Evolutionary conservation across 139 green algal genomes (phyloP).

Genomic region (Chlamydomonas asymmetrica): DNA sequence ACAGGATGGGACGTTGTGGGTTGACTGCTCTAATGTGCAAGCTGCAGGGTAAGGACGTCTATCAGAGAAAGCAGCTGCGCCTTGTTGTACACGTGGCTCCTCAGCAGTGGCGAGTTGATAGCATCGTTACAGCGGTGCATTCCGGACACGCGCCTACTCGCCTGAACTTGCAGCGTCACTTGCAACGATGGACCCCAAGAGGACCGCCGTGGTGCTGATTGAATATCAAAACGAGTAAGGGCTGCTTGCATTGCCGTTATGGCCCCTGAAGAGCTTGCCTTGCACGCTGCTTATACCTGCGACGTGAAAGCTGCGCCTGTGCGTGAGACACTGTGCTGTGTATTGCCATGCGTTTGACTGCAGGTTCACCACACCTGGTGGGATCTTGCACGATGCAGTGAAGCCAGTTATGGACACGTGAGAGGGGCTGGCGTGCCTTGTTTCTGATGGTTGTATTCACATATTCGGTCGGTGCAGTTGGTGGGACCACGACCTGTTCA

Average conservation of each 20-base stretch:
- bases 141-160: no score
- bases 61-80: no score
- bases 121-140: no score
- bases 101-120: no score
- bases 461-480: not conserved
- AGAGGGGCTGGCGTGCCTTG: not conserved
- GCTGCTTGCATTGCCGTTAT: no score
- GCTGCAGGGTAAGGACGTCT: no score
- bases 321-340: not conserved
- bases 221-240: constrained; percentile 41
- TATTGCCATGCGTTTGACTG: not conserved
- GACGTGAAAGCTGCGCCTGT: not conserved
- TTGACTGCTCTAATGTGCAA: no score
- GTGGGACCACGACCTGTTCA: not conserved
- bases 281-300: not conserved
- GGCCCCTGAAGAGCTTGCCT: no score
- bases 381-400: constrained; percentile 52
- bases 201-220: constrained; percentile 41
- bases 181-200: not conserved
- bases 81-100: no score
- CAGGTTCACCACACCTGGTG: constrained; percentile 43
- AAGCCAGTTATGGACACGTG: constrained; percentile 47
- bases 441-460: not conserved
- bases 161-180: no score
- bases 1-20: no score